These are phyloP conservation scores for Astrocystis sublimbata DNA, from an alignment of 495 filamentous ascomycete genomes.

Conservation along the genomic window DNA sequence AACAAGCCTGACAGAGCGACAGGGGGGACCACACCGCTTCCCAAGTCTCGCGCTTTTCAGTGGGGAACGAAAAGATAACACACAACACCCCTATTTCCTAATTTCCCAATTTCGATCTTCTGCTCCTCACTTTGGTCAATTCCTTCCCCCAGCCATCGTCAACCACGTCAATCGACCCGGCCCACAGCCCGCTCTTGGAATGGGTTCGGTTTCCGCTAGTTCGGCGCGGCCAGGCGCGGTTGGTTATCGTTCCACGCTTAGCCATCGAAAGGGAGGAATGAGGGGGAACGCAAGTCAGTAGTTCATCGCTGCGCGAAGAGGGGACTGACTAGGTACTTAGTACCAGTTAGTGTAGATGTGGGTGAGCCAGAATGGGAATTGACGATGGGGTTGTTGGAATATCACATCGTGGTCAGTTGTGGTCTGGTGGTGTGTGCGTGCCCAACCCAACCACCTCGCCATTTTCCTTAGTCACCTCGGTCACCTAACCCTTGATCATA, in stretches of 20 bases:
- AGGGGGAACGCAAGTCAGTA: not conserved
- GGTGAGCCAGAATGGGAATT: not conserved
- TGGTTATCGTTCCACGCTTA: not conserved
- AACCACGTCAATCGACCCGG: conserved; percentile 15
- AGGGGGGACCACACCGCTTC: conserved; percentile 13
- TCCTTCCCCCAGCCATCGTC: conserved; percentile 17
- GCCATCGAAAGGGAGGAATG: not conserved
- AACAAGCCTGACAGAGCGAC: no score
- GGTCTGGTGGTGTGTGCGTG: conserved; percentile 7
- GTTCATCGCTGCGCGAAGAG: conserved; percentile 5
- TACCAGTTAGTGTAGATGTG: not conserved
- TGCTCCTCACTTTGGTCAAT: no score
- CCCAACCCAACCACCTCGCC: conserved; percentile 4
- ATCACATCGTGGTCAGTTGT: no score
- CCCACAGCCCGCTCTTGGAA: not conserved
- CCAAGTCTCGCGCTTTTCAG: conserved; percentile 11
- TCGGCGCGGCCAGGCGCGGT: not conserved
- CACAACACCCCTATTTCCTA: not conserved
- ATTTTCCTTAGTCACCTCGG: no score
- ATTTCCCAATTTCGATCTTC: not conserved
- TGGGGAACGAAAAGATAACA: not conserved
- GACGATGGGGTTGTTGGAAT: not conserved
- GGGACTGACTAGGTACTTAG: not conserved
- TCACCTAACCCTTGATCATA: no score
- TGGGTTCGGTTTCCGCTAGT: not conserved